A percentile compares a stretch with the other conserved stretches of the same genome.
phyloP scores from a whole-genome alignment of 1,139 yeast species.

The Arxiozyma bovina region DNA sequence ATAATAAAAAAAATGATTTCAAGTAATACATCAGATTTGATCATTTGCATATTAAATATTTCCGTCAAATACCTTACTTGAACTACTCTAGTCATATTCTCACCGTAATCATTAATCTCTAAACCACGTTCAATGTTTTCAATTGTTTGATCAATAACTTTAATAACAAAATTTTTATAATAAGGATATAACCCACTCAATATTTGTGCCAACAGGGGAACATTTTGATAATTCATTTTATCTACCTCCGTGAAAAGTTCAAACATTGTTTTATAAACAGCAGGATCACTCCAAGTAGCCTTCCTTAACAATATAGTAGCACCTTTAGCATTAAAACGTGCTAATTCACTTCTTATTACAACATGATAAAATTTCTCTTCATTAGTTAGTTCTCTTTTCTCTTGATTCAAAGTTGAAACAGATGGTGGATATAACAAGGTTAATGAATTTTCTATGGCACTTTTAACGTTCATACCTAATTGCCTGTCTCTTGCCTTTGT shows the following conservation, averaged over 20 bases:
- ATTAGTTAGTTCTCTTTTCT: slow-evolving; percentile 28
- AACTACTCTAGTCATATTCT: slow-evolving; percentile 55
- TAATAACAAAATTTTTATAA: slow-evolving; percentile 36
- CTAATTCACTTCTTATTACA: slow-evolving; percentile 46
- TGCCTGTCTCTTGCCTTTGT: slow-evolving; percentile 43
- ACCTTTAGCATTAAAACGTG: slow-evolving; percentile 30
- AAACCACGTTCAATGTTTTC: slow-evolving; percentile 60
- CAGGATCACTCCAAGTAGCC: slow-evolving; percentile 42
- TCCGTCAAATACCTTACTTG: slow-evolving; percentile 55
- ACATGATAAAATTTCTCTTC: slow-evolving; percentile 45
- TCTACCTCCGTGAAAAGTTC: slow-evolving; percentile 56
- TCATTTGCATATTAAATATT: slow-evolving; percentile 42
- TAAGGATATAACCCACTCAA: slow-evolving; percentile 35
- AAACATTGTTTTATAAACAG: slow-evolving; percentile 37
- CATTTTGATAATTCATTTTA: slow-evolving; percentile 48
- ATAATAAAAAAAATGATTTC: slow-evolving; percentile 53
- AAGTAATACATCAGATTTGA: slow-evolving; percentile 41
- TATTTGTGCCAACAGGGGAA: slow-evolving; percentile 43
- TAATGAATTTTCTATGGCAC: slow-evolving; percentile 54
- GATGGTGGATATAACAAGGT: slow-evolving; percentile 55
- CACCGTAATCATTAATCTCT: slow-evolving; percentile 54
- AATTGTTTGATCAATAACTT: slow-evolving; percentile 53
- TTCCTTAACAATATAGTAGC: slow-evolving; percentile 38
- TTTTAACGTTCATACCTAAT: slow-evolving; percentile 47
- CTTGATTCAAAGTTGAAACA: slow-evolving; percentile 26